A percentile compares a stretch with the other conserved stretches of the same genome.
Conservation (phyloP, 176 grass and related monocot species). For the Metroxylon sagu region DNA sequence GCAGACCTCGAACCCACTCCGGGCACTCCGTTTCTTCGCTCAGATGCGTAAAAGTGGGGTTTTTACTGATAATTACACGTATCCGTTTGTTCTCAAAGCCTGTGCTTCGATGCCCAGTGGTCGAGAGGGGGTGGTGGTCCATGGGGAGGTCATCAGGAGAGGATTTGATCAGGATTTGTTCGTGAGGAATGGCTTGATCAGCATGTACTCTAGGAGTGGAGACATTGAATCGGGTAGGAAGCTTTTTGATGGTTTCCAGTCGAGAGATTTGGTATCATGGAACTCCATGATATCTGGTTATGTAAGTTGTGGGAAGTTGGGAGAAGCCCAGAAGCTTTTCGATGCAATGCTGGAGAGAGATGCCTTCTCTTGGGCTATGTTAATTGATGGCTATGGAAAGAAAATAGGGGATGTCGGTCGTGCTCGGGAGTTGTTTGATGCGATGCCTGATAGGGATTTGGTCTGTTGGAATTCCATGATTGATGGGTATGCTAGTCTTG, state of each 20-base stretch:
- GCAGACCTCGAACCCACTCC: slow-evolving; percentile 1
- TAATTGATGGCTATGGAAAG: slow-evolving; percentile 61
- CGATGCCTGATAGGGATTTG: slow-evolving; percentile 40
- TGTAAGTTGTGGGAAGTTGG: slow-evolving; percentile 26
- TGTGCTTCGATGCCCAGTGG: slow-evolving; percentile 21
- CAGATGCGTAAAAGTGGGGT: slow-evolving; percentile 34
- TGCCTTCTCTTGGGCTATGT: slow-evolving; percentile 43
- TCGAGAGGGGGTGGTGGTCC: slow-evolving; percentile 23
- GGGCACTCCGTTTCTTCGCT: slow-evolving; percentile 32
- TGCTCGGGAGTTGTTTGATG: slow-evolving; percentile 53
- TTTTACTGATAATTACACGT: slow-evolving; percentile 51
- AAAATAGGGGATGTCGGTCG: slow-evolving; percentile 26
- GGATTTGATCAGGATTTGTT: slow-evolving; percentile 33
- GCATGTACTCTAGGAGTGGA: slow-evolving; percentile 40
- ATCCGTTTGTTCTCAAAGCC: slow-evolving; percentile 54
- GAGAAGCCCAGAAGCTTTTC: slow-evolving; percentile 42
- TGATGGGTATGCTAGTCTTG: slow-evolving; percentile 41
- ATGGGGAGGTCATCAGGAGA: slow-evolving; percentile 37
- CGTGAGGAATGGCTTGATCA: slow-evolving; percentile 42
- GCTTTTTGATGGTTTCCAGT: slow-evolving; percentile 38
- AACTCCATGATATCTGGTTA: slow-evolving; percentile 61
- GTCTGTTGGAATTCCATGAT: slow-evolving; percentile 78
- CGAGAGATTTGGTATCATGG: slow-evolving; percentile 52
- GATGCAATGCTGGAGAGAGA: slow-evolving; percentile 48
- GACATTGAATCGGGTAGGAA: slow-evolving; percentile 35